Evolutionary conservation across 1,284 basidiomycete species (phyloP).

Genomic region (Phellopilus nigrolimitatus): DNA sequence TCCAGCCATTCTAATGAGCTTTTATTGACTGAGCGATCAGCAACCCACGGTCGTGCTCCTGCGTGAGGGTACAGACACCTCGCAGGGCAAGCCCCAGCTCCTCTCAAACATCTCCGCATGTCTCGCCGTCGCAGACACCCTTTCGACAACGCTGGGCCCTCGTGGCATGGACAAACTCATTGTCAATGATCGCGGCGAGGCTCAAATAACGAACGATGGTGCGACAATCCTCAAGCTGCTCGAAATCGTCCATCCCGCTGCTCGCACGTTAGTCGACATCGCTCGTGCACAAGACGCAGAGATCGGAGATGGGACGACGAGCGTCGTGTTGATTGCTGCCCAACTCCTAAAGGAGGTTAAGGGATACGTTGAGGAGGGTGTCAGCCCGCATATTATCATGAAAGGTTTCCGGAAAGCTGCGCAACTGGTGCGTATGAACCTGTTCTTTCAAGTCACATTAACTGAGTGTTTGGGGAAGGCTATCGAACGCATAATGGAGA

Average conservation of each 20-base stretch:
- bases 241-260: constrained; percentile 97
- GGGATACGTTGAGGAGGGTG: constrained; percentile 93
- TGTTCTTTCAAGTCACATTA: constrained; percentile 17
- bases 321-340: constrained; percentile 89
- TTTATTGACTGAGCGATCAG: constrained; percentile 36
- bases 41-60: constrained; percentile 95
- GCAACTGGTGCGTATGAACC: constrained; percentile 60
- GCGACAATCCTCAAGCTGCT: constrained; percentile 96
- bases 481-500: constrained; percentile 80
- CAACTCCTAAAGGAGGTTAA: constrained; percentile 94
- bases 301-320: constrained; percentile 97
- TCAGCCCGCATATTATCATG: constrained; percentile 97
- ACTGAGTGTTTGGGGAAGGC: constrained; percentile 49
- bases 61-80: constrained; percentile 93
- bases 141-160: constrained; percentile 95
- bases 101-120: constrained; percentile 97
- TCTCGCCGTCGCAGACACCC: constrained; percentile 83
- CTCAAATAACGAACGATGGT: constrained; percentile 98
- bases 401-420: constrained; percentile 91
- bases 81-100: constrained; percentile 91
- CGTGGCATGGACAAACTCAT: constrained; percentile 99
- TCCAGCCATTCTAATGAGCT: not conserved
- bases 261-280: constrained; percentile 94
- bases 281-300: constrained; percentile 98
- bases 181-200: constrained; percentile 86